Percentiles rank a stretch among this genome's conserved stretches.
Evolutionary conservation across 2,329 filamentous ascomycete genomes (phyloP).

Genomic region (Diaporthe sp.): DNA sequence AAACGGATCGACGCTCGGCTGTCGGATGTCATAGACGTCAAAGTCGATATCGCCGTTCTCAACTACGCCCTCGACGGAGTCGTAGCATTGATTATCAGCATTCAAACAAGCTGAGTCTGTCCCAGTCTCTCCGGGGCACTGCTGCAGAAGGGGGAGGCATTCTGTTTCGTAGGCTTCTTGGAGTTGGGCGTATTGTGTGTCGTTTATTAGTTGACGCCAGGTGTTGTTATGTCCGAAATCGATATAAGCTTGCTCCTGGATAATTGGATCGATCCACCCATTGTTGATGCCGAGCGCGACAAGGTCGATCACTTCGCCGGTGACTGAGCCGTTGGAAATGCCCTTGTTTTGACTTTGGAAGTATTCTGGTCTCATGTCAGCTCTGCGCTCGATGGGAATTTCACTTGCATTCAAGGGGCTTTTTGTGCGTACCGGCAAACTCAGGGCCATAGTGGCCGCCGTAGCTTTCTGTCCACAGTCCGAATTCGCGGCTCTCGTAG

Average conservation of each 20-base stretch:
- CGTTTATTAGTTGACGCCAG: slow-evolving; percentile 57
- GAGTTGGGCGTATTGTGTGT: slow-evolving; percentile 49
- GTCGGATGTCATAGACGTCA: slow-evolving; percentile 48
- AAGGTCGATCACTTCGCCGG: slow-evolving; percentile 51
- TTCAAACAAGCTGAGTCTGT: slow-evolving; percentile 50
- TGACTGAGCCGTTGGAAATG: slow-evolving; percentile 24
- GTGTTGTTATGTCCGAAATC: slow-evolving; percentile 52
- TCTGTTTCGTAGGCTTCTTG: slow-evolving; percentile 51
- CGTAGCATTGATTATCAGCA: slow-evolving; percentile 53
- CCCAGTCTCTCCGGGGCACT: slow-evolving; percentile 51
- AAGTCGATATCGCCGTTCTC: slow-evolving; percentile 41
- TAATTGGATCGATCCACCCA: slow-evolving; percentile 47
- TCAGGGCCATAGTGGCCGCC: slow-evolving; percentile 52
- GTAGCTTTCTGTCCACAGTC: slow-evolving; percentile 52
- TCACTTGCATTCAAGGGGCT: not conserved
- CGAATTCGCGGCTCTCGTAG: slow-evolving; percentile 36
- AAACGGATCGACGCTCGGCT: slow-evolving; percentile 46
- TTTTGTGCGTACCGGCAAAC: slow-evolving; percentile 40
- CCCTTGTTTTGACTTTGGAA: slow-evolving; percentile 34
- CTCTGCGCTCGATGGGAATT: not conserved
- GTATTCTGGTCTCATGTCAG: slow-evolving; percentile 13
- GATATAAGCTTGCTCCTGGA: slow-evolving; percentile 48
- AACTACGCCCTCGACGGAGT: slow-evolving; percentile 51
- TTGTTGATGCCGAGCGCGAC: slow-evolving; percentile 53
- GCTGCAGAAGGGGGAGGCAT: slow-evolving; percentile 55